Conservation (phyloP, 176 grass and related monocot species). For the Eragrostis curvula region DNA sequence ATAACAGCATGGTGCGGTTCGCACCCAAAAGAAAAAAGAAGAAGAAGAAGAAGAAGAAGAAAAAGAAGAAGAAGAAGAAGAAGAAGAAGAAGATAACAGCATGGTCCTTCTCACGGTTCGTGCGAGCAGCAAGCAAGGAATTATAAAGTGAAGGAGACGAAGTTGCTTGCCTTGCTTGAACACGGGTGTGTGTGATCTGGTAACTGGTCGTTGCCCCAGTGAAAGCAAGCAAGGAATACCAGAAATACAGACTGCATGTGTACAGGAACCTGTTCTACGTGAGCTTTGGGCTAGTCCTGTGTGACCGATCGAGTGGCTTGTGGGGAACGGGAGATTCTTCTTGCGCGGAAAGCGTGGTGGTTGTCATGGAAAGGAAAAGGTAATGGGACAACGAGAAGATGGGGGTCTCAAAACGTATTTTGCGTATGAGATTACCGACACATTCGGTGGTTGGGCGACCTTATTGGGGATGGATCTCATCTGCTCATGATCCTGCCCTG, state of each 20-base stretch:
- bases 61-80: too few relatives aligned
- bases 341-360: conserved; percentile 29
- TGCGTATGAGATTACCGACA: conserved; percentile 35
- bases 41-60: too few relatives aligned
- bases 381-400: not conserved
- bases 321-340: conserved; percentile 32
- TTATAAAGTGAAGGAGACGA: not conserved
- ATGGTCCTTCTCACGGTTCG: not conserved
- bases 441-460: conserved; percentile 38
- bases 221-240: conserved; percentile 38
- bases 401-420: not conserved
- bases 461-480: not conserved
- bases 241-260: not conserved
- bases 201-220: not conserved
- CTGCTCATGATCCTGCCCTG: not conserved
- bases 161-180: conserved; percentile 33
- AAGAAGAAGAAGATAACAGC: too few relatives aligned
- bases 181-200: conserved; percentile 26
- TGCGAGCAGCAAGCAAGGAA: not conserved
- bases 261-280: not conserved
- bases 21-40: too few relatives aligned
- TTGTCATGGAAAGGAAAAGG: conserved; percentile 31
- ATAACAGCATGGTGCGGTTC: not conserved
- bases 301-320: not conserved
- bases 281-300: not conserved